Evolutionary conservation across 2,329 filamentous ascomycete species (phyloP).

Genomic region (Neofusicoccum laricinum): DNA sequence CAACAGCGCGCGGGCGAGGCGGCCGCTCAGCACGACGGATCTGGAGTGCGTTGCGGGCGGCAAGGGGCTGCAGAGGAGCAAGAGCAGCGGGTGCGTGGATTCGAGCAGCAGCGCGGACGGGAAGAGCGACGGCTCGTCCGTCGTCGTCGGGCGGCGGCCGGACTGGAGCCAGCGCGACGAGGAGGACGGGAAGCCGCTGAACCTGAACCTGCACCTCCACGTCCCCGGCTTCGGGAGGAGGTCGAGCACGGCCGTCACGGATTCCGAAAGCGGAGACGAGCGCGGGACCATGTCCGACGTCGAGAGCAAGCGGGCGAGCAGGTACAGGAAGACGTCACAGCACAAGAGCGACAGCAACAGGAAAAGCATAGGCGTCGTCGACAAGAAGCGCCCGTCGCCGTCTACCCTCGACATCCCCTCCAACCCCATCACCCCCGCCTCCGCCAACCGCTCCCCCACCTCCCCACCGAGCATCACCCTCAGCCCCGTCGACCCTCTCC

Average conservation of each 20-base stretch:
- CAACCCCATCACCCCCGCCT: neutral
- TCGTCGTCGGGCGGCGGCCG: neutral
- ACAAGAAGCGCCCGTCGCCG: neutral
- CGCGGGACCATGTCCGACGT: neutral
- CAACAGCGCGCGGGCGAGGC: neutral
- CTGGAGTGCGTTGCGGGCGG: neutral
- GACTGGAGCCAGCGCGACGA: conserved; percentile 6
- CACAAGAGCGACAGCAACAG: neutral
- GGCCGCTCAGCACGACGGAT: neutral
- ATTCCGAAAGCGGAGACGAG: neutral
- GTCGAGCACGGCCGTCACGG: neutral
- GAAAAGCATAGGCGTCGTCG: neutral
- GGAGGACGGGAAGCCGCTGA: neutral
- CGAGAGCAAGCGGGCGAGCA: neutral
- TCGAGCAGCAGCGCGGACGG: neutral
- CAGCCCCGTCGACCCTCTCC: neutral
- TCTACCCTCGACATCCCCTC: neutral
- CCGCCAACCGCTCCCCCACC: neutral
- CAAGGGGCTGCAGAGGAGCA: neutral
- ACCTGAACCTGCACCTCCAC: neutral
- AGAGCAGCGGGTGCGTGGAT: neutral
- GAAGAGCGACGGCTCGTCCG: neutral
- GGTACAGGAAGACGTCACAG: neutral
- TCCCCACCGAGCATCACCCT: neutral
- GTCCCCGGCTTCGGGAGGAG: neutral